phyloP scores from a whole-genome alignment of 306 rosid species.

The Sphenostylis stenocarpa region DNA sequence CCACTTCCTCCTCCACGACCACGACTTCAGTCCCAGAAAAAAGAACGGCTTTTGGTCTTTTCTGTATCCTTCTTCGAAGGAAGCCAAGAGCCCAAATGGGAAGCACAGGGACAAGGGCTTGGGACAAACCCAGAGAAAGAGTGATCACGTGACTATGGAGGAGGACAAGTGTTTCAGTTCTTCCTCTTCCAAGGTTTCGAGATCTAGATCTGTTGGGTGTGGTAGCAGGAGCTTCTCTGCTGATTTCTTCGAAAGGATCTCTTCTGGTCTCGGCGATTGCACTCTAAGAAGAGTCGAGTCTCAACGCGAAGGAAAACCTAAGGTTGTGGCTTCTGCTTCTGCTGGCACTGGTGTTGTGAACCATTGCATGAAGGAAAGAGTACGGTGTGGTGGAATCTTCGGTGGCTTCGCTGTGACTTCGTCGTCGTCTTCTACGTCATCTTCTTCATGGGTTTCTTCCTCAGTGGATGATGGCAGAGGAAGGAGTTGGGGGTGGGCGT shows the following conservation, averaged over 20 bases:
- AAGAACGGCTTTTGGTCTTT: slow-evolving; percentile 83
- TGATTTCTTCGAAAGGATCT: slow-evolving; percentile 90
- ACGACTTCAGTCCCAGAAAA: slow-evolving; percentile 50
- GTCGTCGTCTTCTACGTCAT: slow-evolving; percentile 52
- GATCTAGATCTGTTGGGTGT: slow-evolving; percentile 97
- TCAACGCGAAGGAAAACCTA: slow-evolving; percentile 64
- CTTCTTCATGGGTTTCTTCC: slow-evolving; percentile 67
- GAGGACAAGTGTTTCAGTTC: slow-evolving; percentile 35
- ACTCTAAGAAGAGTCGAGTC: slow-evolving; percentile 77
- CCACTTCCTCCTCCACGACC: slow-evolving; percentile 8
- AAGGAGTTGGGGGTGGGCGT: slow-evolving; percentile 83
- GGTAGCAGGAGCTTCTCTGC: slow-evolving; percentile 96
- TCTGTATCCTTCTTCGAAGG: slow-evolving; percentile 55
- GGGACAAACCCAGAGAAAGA: slow-evolving; percentile 13
- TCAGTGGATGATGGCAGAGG: slow-evolving; percentile 49
- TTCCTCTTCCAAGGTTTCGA: slow-evolving; percentile 61
- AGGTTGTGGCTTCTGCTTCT: background rate
- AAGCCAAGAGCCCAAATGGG: slow-evolving; percentile 15
- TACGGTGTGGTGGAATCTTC: slow-evolving; percentile 78
- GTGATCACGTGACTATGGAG: slow-evolving; percentile 27
- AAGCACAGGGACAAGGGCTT: slow-evolving; percentile 13
- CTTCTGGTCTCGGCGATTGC: slow-evolving; percentile 89
- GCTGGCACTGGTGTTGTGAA: background rate
- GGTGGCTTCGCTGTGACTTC: slow-evolving; percentile 71
- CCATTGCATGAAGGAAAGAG: slow-evolving; percentile 60